Base-by-base conservation (phyloP, 768 basidiomycete species). In the Neoboletus subvelutipes region DNA sequence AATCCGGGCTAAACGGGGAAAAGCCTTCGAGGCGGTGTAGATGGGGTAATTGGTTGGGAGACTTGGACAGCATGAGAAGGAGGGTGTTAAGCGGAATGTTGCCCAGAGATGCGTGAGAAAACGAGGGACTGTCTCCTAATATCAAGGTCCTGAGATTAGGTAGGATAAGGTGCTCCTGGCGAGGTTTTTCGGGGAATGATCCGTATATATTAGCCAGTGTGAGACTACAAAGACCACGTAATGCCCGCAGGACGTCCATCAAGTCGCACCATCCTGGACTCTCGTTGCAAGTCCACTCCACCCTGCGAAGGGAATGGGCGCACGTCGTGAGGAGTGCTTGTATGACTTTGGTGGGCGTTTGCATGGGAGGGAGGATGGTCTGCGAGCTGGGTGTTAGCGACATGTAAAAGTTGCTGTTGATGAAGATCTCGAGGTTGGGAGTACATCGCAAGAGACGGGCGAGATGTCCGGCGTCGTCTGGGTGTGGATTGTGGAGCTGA, bases 241-340 rank as follows among this genome's bases (percentile, higher is more conserved):
- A 61, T 37, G 60, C 52, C 28, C 65, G 72, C 55, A 75, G 71
- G n/a, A 81, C 57, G 39, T 63, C 52, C 42, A 74, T 70, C 20
- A 81, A 55, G 59, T 80, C 77, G 22, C 64, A 53, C 64, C 75
- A 78, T 0, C 71, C 68, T 0, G 79, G 80, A 33, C 74, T 67
- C 58, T 81, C 80, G 10, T 76, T 76, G 22, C 75, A 72, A 9
- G 68, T 75, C 78, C 80, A 81, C 57, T 80, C 80, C 1, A 79
- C 49, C 28, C 80, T 72, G 43, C 71, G 73, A 13, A 81, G 67
- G n/a, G 75, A 73, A 29, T 61, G 58, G 3, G 70, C 64, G 29
- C 73, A 75, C 11, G 72, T 64, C 2, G 53, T 47, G 11, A 73
- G 61, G 24, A 80, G 63, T 0, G 72, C 71, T 36, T 66, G 62